These are phyloP conservation scores for Leccinum fallax DNA, from an alignment of 1,284 basidiomycete species.

Conservation along the genomic window DNA sequence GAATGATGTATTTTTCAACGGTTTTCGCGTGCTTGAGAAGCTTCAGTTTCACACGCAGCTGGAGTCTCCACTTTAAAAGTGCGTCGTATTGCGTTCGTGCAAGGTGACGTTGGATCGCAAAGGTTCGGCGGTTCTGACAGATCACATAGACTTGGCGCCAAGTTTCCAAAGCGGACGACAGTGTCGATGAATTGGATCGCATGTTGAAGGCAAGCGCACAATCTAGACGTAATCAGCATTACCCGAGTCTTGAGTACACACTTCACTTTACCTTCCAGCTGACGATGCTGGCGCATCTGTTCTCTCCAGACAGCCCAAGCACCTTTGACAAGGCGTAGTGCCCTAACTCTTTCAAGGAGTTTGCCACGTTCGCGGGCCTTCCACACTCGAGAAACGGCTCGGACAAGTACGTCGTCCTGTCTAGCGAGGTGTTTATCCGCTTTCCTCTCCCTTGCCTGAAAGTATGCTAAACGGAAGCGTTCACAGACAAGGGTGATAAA, in stretches of 20 bases:
- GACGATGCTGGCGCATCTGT: slow-evolving; percentile 44
- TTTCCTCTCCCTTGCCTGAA: slow-evolving; percentile 51
- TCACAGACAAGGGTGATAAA: slow-evolving; percentile 11
- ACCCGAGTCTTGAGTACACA: neutral
- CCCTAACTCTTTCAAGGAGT: slow-evolving; percentile 58
- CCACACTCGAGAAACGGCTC: slow-evolving; percentile 71
- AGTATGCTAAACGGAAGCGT: slow-evolving; percentile 13
- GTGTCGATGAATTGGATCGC: slow-evolving; percentile 46
- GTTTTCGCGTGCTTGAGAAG: slow-evolving; percentile 59
- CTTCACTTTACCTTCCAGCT: slow-evolving; percentile 47
- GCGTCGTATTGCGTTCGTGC: slow-evolving; percentile 48
- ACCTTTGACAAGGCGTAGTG: slow-evolving; percentile 47
- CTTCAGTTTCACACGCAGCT: slow-evolving; percentile 53
- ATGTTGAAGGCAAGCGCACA: slow-evolving; percentile 55
- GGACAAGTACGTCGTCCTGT: slow-evolving; percentile 64
- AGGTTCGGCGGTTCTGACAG: slow-evolving; percentile 52
- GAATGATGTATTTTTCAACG: slow-evolving; percentile 55
- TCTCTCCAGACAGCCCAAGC: slow-evolving; percentile 58
- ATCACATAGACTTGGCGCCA: slow-evolving; percentile 53
- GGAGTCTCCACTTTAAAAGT: slow-evolving; percentile 60
- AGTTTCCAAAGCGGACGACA: slow-evolving; percentile 42
- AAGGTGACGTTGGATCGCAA: slow-evolving; percentile 54
- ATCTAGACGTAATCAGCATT: slow-evolving; percentile 39
- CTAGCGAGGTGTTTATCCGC: slow-evolving; percentile 60
- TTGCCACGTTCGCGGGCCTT: slow-evolving; percentile 68